phyloP scores from a whole-genome alignment of 164 flowering plant species.

The Berberis thunbergii region DNA sequence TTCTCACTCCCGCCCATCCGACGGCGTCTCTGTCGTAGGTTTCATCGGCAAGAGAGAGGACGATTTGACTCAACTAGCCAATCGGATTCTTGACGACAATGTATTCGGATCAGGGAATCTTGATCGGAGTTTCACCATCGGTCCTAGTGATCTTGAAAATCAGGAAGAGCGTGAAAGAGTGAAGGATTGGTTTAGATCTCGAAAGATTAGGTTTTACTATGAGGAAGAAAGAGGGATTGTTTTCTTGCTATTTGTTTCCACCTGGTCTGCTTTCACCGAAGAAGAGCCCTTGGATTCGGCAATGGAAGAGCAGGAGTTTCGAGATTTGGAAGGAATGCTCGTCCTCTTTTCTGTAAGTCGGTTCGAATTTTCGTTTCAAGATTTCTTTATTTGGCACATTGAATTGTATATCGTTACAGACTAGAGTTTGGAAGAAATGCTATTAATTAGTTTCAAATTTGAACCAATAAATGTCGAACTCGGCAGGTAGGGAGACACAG shows the following conservation, averaged over 20 bases:
- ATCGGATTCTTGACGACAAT: conserved; percentile 55
- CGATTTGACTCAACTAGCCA: conserved; percentile 47
- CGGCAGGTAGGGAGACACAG: no score
- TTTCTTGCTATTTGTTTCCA: conserved; percentile 46
- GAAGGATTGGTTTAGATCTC: conserved; percentile 37
- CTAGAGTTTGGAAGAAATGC: no score
- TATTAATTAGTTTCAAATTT: no score
- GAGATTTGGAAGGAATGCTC: conserved; percentile 69
- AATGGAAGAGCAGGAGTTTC: conserved; percentile 49
- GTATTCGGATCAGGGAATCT: conserved; percentile 62
- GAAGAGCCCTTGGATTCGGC: conserved; percentile 27
- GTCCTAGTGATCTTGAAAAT: conserved; percentile 7
- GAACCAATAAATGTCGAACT: no score
- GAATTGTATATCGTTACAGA: no score
- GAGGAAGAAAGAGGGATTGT: conserved; percentile 62
- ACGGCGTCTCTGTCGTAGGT: conserved; percentile 76
- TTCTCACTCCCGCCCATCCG: conserved; percentile 18
- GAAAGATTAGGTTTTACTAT: conserved; percentile 51
- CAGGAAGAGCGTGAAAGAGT: conserved; percentile 25
- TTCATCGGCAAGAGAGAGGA: conserved; percentile 45
- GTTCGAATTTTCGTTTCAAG: not conserved
- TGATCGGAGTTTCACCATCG: conserved; percentile 19
- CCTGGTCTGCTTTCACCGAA: conserved; percentile 22
- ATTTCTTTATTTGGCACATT: not conserved
- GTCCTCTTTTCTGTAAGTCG: conserved; percentile 77